phyloP scores from a whole-genome alignment of 75 land plant species.

The Adiantum capillusveneris region DNA sequence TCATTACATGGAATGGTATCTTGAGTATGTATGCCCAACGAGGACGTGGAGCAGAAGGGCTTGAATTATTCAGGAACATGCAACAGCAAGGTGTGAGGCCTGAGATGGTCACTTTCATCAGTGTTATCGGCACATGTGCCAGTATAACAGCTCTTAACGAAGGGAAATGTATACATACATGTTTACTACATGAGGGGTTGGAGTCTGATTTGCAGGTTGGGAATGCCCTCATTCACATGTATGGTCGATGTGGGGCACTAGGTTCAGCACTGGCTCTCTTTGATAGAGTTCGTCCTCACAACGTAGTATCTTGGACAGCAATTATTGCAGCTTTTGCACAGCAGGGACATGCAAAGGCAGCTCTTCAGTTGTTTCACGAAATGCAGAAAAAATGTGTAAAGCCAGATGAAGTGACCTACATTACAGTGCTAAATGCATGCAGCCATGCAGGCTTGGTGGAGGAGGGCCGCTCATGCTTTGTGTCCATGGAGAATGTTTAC shows the following conservation, averaged over 20 bases:
- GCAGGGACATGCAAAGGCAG: slow-evolving; percentile 10
- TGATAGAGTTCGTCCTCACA: slow-evolving; percentile 5
- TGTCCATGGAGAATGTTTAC: slow-evolving; percentile 12
- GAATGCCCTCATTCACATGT: slow-evolving; percentile 9
- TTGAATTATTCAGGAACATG: slow-evolving; percentile 40
- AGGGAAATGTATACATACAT: slow-evolving; percentile 30
- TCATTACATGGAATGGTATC: slow-evolving; percentile 48
- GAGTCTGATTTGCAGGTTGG: neutral
- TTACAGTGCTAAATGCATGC: slow-evolving; percentile 16
- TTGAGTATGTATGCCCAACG: slow-evolving; percentile 29
- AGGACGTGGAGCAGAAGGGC: slow-evolving; percentile 13
- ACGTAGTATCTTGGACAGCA: slow-evolving; percentile 15
- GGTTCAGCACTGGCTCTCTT: slow-evolving; percentile 1
- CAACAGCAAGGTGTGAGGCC: slow-evolving; percentile 17
- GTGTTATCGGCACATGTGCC: slow-evolving; percentile 41
- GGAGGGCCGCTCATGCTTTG: slow-evolving; percentile 21
- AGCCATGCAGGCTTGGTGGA: slow-evolving; percentile 28
- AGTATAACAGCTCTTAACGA: slow-evolving; percentile 31
- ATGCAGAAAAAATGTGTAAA: slow-evolving; percentile 3
- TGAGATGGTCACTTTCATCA: slow-evolving; percentile 37
- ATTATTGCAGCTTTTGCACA: slow-evolving; percentile 10
- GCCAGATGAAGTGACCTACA: slow-evolving; percentile 8
- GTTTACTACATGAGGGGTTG: neutral
- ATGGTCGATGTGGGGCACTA: slow-evolving; percentile 13
- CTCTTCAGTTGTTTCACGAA: slow-evolving; percentile 3